phyloP scores from a whole-genome alignment of 768 basidiomycete species.

The Paxillus ammoniavirescens region DNA sequence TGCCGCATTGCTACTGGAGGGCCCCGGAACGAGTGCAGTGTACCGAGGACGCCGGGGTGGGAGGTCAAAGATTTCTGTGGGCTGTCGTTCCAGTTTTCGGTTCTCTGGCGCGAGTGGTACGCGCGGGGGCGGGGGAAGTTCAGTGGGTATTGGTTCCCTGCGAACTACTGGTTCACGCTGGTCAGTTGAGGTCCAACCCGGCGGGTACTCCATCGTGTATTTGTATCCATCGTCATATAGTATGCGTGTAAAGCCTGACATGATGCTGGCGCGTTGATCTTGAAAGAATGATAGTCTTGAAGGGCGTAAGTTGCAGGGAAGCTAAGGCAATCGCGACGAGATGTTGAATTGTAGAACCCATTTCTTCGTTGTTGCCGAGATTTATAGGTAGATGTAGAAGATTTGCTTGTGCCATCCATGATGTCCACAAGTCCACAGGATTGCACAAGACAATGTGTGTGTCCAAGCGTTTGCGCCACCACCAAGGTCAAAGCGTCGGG shows the following conservation, averaged over 20 bases:
- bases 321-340: background rate
- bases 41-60: background rate
- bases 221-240: conserved; percentile 5
- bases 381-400: background rate
- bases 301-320: no score
- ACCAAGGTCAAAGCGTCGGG: background rate
- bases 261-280: background rate
- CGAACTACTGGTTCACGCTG: background rate
- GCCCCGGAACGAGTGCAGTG: background rate
- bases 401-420: background rate
- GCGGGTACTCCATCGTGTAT: conserved; percentile 8
- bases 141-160: background rate
- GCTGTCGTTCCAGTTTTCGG: background rate
- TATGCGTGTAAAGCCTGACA: conserved; percentile 9
- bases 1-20: no score
- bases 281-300: background rate
- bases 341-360: background rate
- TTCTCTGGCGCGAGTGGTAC: background rate
- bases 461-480: background rate
- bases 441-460: background rate
- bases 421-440: no score
- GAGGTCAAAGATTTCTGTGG: background rate
- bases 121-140: background rate
- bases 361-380: background rate
- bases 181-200: conserved; percentile 6